phyloP scores from a whole-genome alignment of 2,329 filamentous ascomycete species.

The Penicillium sp. region DNA sequence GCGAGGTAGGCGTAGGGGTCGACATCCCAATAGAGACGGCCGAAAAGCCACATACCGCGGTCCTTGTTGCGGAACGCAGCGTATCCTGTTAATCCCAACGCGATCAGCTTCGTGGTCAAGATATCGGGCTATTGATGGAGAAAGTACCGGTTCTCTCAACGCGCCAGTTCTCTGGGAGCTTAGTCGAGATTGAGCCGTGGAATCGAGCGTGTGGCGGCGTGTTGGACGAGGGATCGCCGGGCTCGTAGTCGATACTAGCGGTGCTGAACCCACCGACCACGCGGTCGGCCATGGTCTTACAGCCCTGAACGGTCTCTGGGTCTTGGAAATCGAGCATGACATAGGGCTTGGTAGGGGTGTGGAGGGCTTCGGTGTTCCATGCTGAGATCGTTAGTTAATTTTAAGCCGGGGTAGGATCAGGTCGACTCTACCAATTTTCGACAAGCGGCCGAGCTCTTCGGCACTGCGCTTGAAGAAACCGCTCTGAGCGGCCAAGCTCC shows the following conservation, averaged over 20 bases:
- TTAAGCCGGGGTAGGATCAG: not conserved
- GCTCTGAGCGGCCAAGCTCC: constrained; percentile 39
- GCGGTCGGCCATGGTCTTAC: constrained; percentile 79
- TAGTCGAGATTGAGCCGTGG: constrained; percentile 82
- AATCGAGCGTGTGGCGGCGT: constrained; percentile 71
- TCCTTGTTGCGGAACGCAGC: constrained; percentile 87
- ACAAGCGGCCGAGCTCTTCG: constrained; percentile 58
- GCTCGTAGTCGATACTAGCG: constrained; percentile 66
- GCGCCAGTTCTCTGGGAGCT: constrained; percentile 66
- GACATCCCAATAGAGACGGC: constrained; percentile 80
- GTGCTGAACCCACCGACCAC: constrained; percentile 85
- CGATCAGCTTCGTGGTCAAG: constrained; percentile 1
- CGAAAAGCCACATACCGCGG: constrained; percentile 75
- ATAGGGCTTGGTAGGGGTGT: constrained; percentile 40
- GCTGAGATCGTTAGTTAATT: constrained; percentile 29
- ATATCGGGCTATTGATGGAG: not conserved
- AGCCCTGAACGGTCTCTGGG: constrained; percentile 32
- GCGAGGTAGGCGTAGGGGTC: constrained; percentile 87
- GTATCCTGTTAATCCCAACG: constrained; percentile 62
- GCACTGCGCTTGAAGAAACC: constrained; percentile 60
- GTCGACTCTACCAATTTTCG: constrained; percentile 50
- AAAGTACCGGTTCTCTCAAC: constrained; percentile 41
- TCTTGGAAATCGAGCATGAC: constrained; percentile 44
- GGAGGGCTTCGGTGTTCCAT: constrained; percentile 41
- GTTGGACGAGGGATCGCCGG: constrained; percentile 42